A percentile compares a stretch with the other conserved stretches of the same genome.
Evolutionary conservation across 108 stramenopile species (phyloP).

Genomic region (Schizochytrium sp.): DNA sequence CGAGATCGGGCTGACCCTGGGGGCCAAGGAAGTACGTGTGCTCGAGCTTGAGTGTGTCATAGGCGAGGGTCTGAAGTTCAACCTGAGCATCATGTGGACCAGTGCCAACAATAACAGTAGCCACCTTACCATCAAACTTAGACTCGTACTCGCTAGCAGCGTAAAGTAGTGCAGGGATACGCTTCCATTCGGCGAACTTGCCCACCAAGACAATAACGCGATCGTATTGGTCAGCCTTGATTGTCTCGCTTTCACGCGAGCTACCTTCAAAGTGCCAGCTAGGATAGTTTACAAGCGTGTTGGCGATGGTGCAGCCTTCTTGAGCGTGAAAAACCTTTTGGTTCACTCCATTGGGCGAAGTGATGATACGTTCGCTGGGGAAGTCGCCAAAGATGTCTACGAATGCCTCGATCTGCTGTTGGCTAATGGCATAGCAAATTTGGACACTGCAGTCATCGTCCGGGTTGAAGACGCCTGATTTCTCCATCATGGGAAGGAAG

Average conservation of each 20-base stretch:
- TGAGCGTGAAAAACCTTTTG: background rate
- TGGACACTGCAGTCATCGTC: conserved; percentile 30
- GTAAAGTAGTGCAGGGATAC: conserved; percentile 14
- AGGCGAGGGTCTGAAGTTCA: conserved; percentile 30
- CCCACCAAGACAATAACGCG: conserved; percentile 29
- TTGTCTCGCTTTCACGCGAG: conserved; percentile 1
- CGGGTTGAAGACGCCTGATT: conserved; percentile 29
- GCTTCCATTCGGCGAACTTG: conserved; percentile 40
- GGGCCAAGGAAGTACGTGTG: conserved; percentile 29
- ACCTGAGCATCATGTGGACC: conserved; percentile 19
- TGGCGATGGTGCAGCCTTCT: conserved; percentile 14
- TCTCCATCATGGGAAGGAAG: conserved; percentile 27
- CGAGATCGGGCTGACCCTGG: conserved; percentile 8
- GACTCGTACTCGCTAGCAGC: conserved; percentile 23
- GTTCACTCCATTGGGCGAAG: conserved; percentile 17
- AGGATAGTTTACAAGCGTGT: background rate
- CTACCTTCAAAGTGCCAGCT: conserved; percentile 10
- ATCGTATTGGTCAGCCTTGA: conserved; percentile 23
- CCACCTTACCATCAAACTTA: background rate
- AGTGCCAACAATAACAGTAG: conserved; percentile 26
- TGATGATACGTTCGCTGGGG: background rate
- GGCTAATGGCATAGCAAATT: conserved; percentile 27
- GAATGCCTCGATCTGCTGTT: conserved; percentile 36
- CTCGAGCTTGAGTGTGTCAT: background rate
- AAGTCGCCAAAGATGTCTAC: background rate